Percentiles rank a stretch among this genome's conserved stretches.
Conservation (phyloP, 495 filamentous ascomycete species). For the Penicillium lividum region DNA sequence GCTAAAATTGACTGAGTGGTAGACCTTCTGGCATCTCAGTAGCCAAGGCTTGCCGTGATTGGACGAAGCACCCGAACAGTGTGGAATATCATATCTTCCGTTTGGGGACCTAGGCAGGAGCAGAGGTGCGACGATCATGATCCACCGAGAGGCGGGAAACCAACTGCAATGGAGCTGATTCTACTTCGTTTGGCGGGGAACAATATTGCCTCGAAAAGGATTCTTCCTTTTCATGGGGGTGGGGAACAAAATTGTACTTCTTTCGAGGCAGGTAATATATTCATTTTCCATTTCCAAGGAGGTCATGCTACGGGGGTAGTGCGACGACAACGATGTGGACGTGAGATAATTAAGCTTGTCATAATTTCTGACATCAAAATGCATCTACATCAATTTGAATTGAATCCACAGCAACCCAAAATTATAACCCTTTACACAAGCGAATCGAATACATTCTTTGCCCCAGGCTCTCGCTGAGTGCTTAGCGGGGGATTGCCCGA, state of each 20-base stretch:
- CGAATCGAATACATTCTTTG: conserved; percentile 4
- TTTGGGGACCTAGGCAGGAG: not conserved
- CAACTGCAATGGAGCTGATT: not conserved
- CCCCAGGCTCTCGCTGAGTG: not conserved
- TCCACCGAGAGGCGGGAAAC: conserved; percentile 1
- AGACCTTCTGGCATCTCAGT: too few relatives aligned
- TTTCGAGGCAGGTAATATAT: not conserved
- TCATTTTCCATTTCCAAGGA: not conserved
- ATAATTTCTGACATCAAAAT: conserved; percentile 1
- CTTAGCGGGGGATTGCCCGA: conserved; percentile 6
- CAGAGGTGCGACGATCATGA: conserved; percentile 1
- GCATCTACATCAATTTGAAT: not conserved
- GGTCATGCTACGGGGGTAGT: not conserved
- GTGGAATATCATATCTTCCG: conserved; percentile 2
- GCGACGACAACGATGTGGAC: not conserved
- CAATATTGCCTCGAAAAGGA: too few relatives aligned
- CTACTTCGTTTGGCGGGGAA: not conserved
- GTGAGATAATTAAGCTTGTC: not conserved
- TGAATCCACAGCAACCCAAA: not conserved
- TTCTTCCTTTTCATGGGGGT: not conserved
- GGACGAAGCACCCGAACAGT: not conserved
- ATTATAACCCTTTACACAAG: not conserved
- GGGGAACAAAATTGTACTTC: not conserved
- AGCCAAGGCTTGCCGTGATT: conserved; percentile 1
- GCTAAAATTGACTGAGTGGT: conserved; percentile 4